phyloP scores from a whole-genome alignment of 257 asterid species.

The Gardenia jasminoides region DNA sequence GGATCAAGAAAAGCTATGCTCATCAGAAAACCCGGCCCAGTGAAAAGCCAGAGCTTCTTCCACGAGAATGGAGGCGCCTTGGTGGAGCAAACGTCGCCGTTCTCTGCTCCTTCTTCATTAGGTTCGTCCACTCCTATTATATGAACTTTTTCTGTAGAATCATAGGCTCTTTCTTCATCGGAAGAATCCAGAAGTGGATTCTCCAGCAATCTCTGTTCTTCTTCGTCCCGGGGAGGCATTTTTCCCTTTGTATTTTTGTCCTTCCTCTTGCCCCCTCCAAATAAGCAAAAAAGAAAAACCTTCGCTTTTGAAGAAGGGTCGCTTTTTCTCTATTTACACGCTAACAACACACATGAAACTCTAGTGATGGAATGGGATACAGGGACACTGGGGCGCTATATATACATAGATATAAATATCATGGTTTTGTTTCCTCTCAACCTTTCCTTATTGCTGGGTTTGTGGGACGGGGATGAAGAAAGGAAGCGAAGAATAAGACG shows the following conservation, averaged over 20 bases:
- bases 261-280: background rate
- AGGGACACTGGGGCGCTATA: background rate
- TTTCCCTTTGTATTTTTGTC: background rate
- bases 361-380: no score
- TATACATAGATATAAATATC: no score
- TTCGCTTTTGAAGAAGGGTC: background rate
- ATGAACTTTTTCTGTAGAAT: slow-evolving; percentile 22
- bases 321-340: background rate
- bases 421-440: background rate
- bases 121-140: slow-evolving; percentile 20
- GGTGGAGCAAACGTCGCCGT: slow-evolving; percentile 14
- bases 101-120: background rate
- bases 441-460: background rate
- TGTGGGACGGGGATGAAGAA: no score
- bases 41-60: slow-evolving; percentile 43
- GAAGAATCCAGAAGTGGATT: slow-evolving; percentile 19
- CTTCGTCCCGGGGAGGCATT: slow-evolving; percentile 22
- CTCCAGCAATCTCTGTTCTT: slow-evolving; percentile 9
- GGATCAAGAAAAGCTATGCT: slow-evolving; percentile 46
- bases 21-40: slow-evolving; percentile 45
- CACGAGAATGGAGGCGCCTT: slow-evolving; percentile 36
- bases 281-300: no score
- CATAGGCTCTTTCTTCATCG: slow-evolving; percentile 31
- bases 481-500: no score
- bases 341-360: background rate